Conservation (phyloP, 345 rosid species). For the Euphorbia lathyris region DNA sequence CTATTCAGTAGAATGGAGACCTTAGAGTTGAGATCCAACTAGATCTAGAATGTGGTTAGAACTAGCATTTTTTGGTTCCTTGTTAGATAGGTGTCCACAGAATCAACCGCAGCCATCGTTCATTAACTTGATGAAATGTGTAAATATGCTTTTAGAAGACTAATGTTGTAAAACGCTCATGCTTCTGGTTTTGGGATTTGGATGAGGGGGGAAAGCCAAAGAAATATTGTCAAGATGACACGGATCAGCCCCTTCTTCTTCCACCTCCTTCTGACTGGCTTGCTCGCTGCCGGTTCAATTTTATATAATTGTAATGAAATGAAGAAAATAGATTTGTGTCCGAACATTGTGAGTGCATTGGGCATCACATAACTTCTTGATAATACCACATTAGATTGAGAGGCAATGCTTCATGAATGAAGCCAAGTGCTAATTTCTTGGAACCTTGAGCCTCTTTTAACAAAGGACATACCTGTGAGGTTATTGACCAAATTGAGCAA, state of each 20-base stretch:
- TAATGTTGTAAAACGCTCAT: not conserved
- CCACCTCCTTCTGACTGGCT: no score
- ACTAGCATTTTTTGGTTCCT: not conserved
- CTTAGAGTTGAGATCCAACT: not conserved
- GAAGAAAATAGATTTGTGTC: not conserved
- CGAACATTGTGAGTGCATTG: not conserved
- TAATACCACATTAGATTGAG: not conserved
- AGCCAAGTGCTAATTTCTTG: not conserved
- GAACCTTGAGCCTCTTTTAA: not conserved
- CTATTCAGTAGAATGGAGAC: not conserved
- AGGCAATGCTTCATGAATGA: not conserved
- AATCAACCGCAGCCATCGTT: not conserved
- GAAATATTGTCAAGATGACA: no score
- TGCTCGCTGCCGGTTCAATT: no score
- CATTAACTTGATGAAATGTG: not conserved
- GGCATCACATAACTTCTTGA: not conserved
- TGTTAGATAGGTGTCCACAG: not conserved
- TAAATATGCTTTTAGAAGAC: not conserved
- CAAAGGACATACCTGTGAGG: not conserved
- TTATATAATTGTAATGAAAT: not conserved
- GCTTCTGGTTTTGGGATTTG: not conserved
- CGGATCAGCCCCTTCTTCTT: no score
- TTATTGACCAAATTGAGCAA: not conserved
- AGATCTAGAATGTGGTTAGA: not conserved
- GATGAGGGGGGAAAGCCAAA: not conserved